Percentiles rank a stretch among this genome's conserved stretches.
These are phyloP conservation scores for Xylona heveae DNA, from an alignment of 495 filamentous ascomycete species.

Conservation along the genomic window DNA sequence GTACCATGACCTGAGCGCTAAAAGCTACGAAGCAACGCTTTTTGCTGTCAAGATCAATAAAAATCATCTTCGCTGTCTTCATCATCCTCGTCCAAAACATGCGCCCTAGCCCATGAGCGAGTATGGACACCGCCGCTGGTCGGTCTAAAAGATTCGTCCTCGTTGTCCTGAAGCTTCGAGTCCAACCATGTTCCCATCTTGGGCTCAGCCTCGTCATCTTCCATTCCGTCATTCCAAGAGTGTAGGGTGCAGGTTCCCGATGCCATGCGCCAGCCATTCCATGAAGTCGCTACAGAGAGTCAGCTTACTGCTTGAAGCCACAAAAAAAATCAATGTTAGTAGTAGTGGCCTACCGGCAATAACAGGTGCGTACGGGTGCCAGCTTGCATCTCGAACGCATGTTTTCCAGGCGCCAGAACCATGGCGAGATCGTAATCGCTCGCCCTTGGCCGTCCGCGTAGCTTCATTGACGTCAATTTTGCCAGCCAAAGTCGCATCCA, in stretches of 20 bases:
- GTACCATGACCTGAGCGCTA: no score
- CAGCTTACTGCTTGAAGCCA: slow-evolving; percentile 3
- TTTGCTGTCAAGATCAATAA: no score
- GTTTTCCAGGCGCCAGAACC: slow-evolving; percentile 39
- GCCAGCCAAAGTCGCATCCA: slow-evolving; percentile 73
- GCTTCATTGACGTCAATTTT: slow-evolving; percentile 55
- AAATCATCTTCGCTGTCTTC: no score
- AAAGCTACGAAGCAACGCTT: no score
- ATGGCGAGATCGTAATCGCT: slow-evolving; percentile 10
- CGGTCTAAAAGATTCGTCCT: no score
- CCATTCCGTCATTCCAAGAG: slow-evolving; percentile 45
- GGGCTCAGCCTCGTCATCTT: slow-evolving; percentile 43
- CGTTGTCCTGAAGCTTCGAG: slow-evolving; percentile 22
- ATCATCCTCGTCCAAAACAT: no score
- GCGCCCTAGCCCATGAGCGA: no score
- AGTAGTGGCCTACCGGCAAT: slow-evolving; percentile 45
- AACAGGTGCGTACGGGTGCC: slow-evolving; percentile 81
- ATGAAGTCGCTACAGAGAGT: slow-evolving; percentile 41
- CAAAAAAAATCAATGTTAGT: neutral
- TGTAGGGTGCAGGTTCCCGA: slow-evolving; percentile 58
- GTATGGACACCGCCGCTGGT: no score
- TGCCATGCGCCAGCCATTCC: slow-evolving; percentile 51
- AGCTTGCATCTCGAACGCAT: slow-evolving; percentile 79
- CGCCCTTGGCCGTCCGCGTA: slow-evolving; percentile 18
- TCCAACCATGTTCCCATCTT: slow-evolving; percentile 32